Conservation (phyloP, 768 basidiomycete genomes). For the Leucocoprinus leucothites region DNA sequence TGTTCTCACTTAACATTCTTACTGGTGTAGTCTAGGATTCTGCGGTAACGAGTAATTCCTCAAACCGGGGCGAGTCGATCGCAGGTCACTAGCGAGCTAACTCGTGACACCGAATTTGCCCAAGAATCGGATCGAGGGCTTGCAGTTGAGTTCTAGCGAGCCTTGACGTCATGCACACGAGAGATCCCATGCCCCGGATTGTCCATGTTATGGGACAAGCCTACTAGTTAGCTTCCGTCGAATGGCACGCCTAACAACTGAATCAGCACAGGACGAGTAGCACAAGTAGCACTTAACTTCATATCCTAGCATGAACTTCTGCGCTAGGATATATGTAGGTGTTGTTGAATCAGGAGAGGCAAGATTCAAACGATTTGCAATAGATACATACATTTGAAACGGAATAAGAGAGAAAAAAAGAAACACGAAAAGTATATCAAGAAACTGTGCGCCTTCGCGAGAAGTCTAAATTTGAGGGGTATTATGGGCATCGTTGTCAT, state of each 20-base stretch:
- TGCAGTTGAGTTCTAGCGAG: neutral
- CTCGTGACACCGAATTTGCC: too few species aligned
- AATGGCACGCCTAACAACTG: conserved; percentile 10
- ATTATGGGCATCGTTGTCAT: conserved; percentile 3
- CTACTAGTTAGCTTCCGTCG: neutral
- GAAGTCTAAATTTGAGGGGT: conserved; percentile 6
- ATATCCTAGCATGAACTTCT: neutral
- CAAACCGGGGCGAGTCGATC: too few species aligned
- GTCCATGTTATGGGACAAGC: neutral
- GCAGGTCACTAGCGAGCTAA: too few species aligned
- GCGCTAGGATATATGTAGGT: neutral
- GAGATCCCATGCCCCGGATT: neutral
- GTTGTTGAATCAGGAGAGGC: conserved; percentile 3
- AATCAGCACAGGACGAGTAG: conserved; percentile 15
- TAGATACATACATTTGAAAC: conserved; percentile 13
- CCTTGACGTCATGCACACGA: neutral
- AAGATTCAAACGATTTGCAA: conserved; percentile 8
- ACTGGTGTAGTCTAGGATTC: too few species aligned
- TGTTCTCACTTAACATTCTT: too few species aligned
- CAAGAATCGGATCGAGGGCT: neutral
- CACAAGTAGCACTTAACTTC: conserved; percentile 18
- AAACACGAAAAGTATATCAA: conserved; percentile 7
- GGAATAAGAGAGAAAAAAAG: neutral
- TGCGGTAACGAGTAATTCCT: too few species aligned
- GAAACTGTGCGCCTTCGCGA: neutral